phyloP scores from a whole-genome alignment of 1,284 basidiomycete species.

The Apiotrichum siamense region DNA sequence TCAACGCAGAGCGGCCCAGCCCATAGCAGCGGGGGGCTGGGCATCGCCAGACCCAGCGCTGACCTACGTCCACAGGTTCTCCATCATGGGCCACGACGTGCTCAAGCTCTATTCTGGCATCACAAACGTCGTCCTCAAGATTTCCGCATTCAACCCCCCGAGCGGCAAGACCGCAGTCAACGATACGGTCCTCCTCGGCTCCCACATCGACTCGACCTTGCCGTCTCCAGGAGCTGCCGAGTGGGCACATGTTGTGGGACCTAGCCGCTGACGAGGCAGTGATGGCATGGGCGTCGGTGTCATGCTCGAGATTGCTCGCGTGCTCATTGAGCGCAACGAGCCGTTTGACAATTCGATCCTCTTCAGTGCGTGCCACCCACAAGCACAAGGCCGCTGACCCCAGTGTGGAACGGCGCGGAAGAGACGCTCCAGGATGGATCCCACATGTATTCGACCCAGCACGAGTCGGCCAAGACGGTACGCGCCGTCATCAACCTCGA shows the following conservation, averaged over 20 bases:
- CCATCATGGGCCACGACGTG: constrained; percentile 74
- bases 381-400: too few relatives aligned
- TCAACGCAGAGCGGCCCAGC: too few relatives aligned
- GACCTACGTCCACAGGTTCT: constrained; percentile 56
- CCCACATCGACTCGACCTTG: constrained; percentile 71
- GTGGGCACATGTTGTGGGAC: constrained; percentile 21
- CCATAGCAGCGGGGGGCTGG: too few relatives aligned
- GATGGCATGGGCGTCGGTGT: constrained; percentile 82
- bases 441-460: constrained; percentile 84
- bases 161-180: constrained; percentile 59
- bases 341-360: constrained; percentile 72
- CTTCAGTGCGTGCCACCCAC: constrained; percentile 58
- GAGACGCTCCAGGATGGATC: constrained; percentile 82
- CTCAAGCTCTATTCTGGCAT: constrained; percentile 89
- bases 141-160: constrained; percentile 54
- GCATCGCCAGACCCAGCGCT: background rate
- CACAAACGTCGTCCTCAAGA: constrained; percentile 79
- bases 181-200: constrained; percentile 78
- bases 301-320: constrained; percentile 83
- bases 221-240: constrained; percentile 76
- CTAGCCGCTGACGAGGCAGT: constrained; percentile 18
- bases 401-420: constrained; percentile 94
- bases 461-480: constrained; percentile 67
- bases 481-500: constrained; percentile 56
- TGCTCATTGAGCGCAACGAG: constrained; percentile 67